phyloP scores from a whole-genome alignment of 2,329 filamentous ascomycete species.

The Myriosclerotinia scirpicola region DNA sequence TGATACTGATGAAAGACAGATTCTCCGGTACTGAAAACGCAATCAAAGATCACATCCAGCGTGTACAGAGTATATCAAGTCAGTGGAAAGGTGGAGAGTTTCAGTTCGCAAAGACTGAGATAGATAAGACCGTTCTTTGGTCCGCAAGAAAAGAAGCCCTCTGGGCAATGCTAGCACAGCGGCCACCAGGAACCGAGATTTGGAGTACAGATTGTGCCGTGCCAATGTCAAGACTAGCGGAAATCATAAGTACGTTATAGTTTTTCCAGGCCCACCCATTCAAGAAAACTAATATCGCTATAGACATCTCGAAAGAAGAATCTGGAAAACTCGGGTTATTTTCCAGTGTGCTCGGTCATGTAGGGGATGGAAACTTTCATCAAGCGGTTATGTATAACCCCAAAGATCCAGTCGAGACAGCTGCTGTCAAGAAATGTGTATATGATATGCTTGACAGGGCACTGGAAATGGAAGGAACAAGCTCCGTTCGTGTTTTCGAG shows the following conservation, averaged over 20 bases:
- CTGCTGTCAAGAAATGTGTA: slow-evolving; percentile 74
- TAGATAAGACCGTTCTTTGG: slow-evolving; percentile 74
- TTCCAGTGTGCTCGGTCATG: slow-evolving; percentile 80
- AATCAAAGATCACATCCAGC: slow-evolving; percentile 70
- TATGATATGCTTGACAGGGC: slow-evolving; percentile 85
- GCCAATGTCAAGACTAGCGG: slow-evolving; percentile 69
- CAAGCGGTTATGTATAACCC: slow-evolving; percentile 85
- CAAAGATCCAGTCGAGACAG: slow-evolving; percentile 65
- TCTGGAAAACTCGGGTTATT: slow-evolving; percentile 75
- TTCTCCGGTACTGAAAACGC: slow-evolving; percentile 75
- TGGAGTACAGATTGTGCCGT: slow-evolving; percentile 85
- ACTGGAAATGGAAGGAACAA: slow-evolving; percentile 89
- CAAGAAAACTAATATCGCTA: neutral
- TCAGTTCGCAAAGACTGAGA: slow-evolving; percentile 69
- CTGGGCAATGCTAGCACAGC: slow-evolving; percentile 74
- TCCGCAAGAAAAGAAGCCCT: slow-evolving; percentile 76
- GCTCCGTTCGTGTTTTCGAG: slow-evolving; percentile 51
- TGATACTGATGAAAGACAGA: neutral
- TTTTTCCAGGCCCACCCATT: neutral
- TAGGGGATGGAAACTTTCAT: slow-evolving; percentile 92
- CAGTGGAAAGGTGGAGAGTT: slow-evolving; percentile 63
- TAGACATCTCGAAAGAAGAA: slow-evolving; percentile 75
- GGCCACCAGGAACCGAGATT: slow-evolving; percentile 59
- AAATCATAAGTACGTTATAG: slow-evolving; percentile 56
- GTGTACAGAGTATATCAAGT: slow-evolving; percentile 66